phyloP scores from a whole-genome alignment of 176 grass and related monocot species.

The Oryza australiensis region DNA sequence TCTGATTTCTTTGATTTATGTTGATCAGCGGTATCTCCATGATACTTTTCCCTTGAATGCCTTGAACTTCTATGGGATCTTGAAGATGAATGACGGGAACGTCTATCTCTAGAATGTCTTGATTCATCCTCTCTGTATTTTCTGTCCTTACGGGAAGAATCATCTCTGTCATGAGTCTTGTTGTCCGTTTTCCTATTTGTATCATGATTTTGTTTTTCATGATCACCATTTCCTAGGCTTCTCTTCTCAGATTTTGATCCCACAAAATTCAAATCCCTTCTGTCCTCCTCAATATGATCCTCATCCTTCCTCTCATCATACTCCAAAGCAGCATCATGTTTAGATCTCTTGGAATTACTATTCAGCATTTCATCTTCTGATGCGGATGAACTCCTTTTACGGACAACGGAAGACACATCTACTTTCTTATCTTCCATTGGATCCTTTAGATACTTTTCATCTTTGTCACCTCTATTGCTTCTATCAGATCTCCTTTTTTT shows the following conservation, averaged over 20 bases:
- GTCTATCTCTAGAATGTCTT: constrained; percentile 27
- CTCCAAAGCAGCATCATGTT: constrained; percentile 34
- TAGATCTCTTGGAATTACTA: constrained; percentile 55
- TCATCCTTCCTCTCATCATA: constrained; percentile 46
- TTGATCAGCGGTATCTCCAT: constrained; percentile 33
- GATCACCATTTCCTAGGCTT: constrained; percentile 10
- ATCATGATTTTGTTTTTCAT: constrained; percentile 24
- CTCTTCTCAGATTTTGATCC: constrained; percentile 51
- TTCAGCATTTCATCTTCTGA: constrained; percentile 59
- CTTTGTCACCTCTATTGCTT: constrained; percentile 49
- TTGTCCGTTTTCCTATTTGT: constrained; percentile 47
- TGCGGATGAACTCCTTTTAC: constrained; percentile 49
- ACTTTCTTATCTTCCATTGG: constrained; percentile 48
- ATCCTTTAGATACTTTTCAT: constrained; percentile 54
- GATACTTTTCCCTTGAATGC: constrained; percentile 37
- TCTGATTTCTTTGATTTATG: constrained; percentile 42
- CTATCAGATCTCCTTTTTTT: constrained; percentile 56
- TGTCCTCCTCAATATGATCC: constrained; percentile 39
- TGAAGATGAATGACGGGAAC: constrained; percentile 46
- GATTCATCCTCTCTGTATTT: constrained; percentile 31
- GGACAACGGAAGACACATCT: constrained; percentile 30
- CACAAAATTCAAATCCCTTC: constrained; percentile 35
- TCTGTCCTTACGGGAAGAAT: constrained; percentile 40
- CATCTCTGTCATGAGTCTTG: constrained; percentile 36
- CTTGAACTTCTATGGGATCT: constrained; percentile 62